phyloP scores from a whole-genome alignment of 768 basidiomycete species.

The Lactarius vividus region DNA sequence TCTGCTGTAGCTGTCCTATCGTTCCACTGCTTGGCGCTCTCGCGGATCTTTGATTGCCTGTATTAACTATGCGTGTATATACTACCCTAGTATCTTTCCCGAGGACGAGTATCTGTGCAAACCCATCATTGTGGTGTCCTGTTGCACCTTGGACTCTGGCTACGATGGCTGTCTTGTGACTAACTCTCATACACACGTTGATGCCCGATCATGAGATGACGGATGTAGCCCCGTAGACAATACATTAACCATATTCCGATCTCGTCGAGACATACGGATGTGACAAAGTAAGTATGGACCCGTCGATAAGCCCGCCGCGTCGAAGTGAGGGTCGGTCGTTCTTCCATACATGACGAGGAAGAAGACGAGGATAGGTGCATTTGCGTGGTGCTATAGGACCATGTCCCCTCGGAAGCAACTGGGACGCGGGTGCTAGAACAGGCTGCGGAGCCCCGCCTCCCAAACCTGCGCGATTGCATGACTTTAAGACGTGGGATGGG shows the following conservation, averaged over 20 bases:
- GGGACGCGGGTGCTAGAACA: background rate
- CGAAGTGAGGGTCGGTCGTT: background rate
- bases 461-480: background rate
- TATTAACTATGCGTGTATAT: conserved; percentile 18
- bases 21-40: background rate
- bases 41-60: conserved; percentile 1
- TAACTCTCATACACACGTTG: background rate
- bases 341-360: no score
- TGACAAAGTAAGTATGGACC: background rate
- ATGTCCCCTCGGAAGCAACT: no score
- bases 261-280: no score
- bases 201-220: background rate
- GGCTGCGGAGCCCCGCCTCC: background rate
- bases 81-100: background rate
- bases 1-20: conserved; percentile 8
- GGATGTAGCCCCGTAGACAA: background rate
- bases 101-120: background rate
- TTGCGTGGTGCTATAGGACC: no score
- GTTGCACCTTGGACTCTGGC: background rate
- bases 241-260: no score
- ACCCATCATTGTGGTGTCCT: background rate
- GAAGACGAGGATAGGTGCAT: background rate
- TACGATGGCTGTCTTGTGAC: background rate
- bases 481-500: background rate
- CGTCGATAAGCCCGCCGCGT: background rate